A percentile compares a stretch with the other conserved stretches of the same genome.
These are phyloP conservation scores for Phylloporus sp. DNA, from an alignment of 768 basidiomycete genomes.

Conservation along the genomic window DNA sequence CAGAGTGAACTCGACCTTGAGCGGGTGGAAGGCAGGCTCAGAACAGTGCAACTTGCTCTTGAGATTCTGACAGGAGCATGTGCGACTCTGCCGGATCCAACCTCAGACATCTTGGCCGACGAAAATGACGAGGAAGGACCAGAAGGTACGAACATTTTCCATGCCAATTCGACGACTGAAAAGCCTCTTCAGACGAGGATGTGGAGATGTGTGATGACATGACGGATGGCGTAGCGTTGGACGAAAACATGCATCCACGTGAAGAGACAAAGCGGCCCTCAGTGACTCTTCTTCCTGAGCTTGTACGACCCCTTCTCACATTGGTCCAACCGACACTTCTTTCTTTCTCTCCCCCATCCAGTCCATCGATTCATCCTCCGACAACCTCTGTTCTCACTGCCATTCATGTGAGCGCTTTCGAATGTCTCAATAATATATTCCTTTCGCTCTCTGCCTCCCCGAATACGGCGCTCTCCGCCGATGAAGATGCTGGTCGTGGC, in stretches of 20 bases:
- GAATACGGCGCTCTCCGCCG: slow-evolving; percentile 37
- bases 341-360: slow-evolving; percentile 72
- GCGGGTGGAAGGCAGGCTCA: slow-evolving; percentile 61
- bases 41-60: slow-evolving; percentile 75
- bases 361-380: slow-evolving; percentile 76
- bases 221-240: slow-evolving; percentile 21
- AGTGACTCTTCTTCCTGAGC: slow-evolving; percentile 43
- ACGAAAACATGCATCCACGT: slow-evolving; percentile 15
- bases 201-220: slow-evolving; percentile 34
- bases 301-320: slow-evolving; percentile 63
- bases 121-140: slow-evolving; percentile 31
- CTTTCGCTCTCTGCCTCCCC: slow-evolving; percentile 58
- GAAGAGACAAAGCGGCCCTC: slow-evolving; percentile 28
- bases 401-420: slow-evolving; percentile 79
- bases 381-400: slow-evolving; percentile 81
- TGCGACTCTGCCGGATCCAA: slow-evolving; percentile 79
- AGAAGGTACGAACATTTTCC: slow-evolving; percentile 29
- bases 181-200: slow-evolving; percentile 41
- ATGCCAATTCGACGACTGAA: slow-evolving; percentile 17
- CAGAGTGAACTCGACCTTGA: slow-evolving; percentile 66
- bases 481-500: slow-evolving; percentile 43
- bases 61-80: slow-evolving; percentile 88
- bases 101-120: slow-evolving; percentile 35
- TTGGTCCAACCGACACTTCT: slow-evolving; percentile 72
- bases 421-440: slow-evolving; percentile 88